Evolutionary conservation across 345 rosid species (phyloP), one percentile per base, ranked within the genome.

Genomic region (Citrus unshiu): DNA sequence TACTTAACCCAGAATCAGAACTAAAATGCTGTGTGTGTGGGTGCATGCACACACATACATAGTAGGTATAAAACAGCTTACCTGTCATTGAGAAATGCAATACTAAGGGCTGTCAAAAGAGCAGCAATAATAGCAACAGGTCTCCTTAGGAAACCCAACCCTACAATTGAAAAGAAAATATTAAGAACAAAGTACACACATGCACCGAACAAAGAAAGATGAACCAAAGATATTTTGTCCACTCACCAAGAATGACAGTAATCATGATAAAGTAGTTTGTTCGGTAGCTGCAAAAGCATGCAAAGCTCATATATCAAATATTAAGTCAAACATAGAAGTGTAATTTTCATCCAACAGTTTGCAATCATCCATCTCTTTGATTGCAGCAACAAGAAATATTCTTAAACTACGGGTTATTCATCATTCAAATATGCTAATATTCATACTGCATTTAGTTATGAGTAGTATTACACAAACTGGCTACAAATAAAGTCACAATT

Each of bases 261-360:
- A 94, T 87, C 98, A 93, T 86, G 70, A 96, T 85, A 95, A 94
- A 96, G 78, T 96, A 96, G 86, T 96, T 96, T 40, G 99, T 96
- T 72, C 98, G 84, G 75, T 96, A 96, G 87, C 99, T 96, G 98
- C 88, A 83, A 84, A 81, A 73, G 27, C 49, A 79, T 54, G 72
- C 25, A 66, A 73, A 57, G 25, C 14, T 58, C 56, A 35, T 7
- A 6, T 29, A 62, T 21, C 19, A 43, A 62, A 27, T 19, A 39
- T 34, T 37, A 16, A 9, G 13, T 39, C n/a, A 19, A 60, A 60
- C 32, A 25, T 14, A 37, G 25, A 14, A 21, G 68, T 9, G 68
- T 24, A 60, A 74, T 59, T 37, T 60, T 37, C 54, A 6, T 58
- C 60, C 65, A n/a, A 37, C 14, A 19, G 9, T 73, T 73, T 58